Conservation (phyloP, 2,329 filamentous ascomycete species). For the Aspergillus udagawae region DNA sequence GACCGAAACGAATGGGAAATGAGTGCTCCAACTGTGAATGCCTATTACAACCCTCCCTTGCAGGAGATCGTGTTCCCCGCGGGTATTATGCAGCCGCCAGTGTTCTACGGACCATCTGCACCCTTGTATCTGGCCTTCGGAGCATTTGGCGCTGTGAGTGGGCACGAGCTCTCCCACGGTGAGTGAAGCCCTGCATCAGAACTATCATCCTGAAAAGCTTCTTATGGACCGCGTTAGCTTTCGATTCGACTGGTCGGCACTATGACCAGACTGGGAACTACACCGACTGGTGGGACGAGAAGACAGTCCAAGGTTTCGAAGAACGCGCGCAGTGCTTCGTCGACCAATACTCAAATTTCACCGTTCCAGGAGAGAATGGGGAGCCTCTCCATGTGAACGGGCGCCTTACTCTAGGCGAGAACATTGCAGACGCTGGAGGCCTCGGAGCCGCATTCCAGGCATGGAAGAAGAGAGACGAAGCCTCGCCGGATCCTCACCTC, state of each 20-base stretch:
- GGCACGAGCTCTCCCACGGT: constrained; percentile 65
- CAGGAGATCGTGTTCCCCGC: constrained; percentile 68
- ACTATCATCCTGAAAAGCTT: neutral
- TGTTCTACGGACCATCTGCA: constrained; percentile 57
- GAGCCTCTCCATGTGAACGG: constrained; percentile 61
- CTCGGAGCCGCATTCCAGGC: constrained; percentile 60
- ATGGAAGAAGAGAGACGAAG: constrained; percentile 58
- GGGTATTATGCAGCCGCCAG: constrained; percentile 65
- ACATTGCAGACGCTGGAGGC: constrained; percentile 68
- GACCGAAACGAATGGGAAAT: constrained; percentile 60
- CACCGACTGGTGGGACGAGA: constrained; percentile 63
- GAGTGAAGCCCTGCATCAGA: constrained; percentile 10
- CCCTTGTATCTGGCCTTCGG: constrained; percentile 66
- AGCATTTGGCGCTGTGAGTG: constrained; percentile 63
- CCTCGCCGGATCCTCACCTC: constrained; percentile 51
- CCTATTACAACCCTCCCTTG: constrained; percentile 61
- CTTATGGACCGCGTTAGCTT: constrained; percentile 41
- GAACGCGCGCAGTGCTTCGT: constrained; percentile 62
- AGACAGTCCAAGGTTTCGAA: constrained; percentile 56
- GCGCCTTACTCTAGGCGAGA: constrained; percentile 61
- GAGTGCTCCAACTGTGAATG: constrained; percentile 60
- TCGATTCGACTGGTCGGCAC: constrained; percentile 62
- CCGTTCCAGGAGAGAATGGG: constrained; percentile 53
- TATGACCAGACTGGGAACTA: constrained; percentile 63
- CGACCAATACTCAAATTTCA: constrained; percentile 62